Evolutionary conservation across 257 asterid genomes (phyloP).

Genomic region (Solanum megistacrolobum): DNA sequence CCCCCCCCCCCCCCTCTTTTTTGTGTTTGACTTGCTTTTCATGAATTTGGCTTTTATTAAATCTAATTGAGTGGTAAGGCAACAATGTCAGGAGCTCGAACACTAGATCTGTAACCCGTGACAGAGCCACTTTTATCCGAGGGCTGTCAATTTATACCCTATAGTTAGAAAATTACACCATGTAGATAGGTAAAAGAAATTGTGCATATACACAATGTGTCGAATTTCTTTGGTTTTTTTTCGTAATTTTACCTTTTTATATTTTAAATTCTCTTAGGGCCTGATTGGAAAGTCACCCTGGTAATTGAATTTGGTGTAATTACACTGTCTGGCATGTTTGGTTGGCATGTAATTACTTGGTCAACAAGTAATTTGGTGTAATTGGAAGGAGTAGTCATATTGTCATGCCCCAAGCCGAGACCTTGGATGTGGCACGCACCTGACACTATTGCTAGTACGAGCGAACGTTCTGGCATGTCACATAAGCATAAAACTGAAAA

Average conservation of each 20-base stretch:
- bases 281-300: not conserved
- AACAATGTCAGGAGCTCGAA: not conserved
- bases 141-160: not conserved
- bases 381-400: too few relatives aligned
- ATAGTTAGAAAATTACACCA: not conserved
- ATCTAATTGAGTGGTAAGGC: not conserved
- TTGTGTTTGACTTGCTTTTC: not conserved
- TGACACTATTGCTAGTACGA: too few relatives aligned
- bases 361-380: too few relatives aligned
- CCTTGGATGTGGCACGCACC: too few relatives aligned
- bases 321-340: not conserved
- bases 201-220: not conserved
- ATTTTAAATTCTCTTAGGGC: not conserved
- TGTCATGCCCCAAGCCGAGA: too few relatives aligned
- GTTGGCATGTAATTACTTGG: not conserved
- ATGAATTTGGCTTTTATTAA: not conserved
- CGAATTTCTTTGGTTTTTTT: too few relatives aligned
- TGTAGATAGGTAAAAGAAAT: not conserved
- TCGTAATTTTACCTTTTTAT: not conserved
- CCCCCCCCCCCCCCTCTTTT: not conserved
- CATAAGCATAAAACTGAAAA: too few relatives aligned
- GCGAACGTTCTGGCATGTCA: too few relatives aligned
- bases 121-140: not conserved
- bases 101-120: not conserved
- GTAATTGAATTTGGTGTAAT: not conserved